These are phyloP conservation scores for Pseudogymnoascus sp. DNA, from an alignment of 2,329 filamentous ascomycete genomes.

Conservation along the genomic window DNA sequence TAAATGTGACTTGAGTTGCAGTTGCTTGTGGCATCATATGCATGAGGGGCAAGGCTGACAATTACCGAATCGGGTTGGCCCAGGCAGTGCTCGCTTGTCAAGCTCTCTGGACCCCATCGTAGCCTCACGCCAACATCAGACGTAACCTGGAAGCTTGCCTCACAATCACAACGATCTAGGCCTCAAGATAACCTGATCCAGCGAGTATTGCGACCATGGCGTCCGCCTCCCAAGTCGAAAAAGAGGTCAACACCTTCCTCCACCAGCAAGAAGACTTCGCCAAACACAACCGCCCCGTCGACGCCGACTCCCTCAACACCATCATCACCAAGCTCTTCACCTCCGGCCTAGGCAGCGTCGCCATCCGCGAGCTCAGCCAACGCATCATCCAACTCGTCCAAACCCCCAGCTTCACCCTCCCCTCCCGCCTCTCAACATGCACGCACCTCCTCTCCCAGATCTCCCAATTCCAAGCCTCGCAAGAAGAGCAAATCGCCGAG, in stretches of 20 bases:
- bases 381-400: conserved; percentile 58
- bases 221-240: conserved; percentile 34
- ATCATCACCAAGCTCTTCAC: conserved; percentile 28
- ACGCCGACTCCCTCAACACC: conserved; percentile 23
- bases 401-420: conserved; percentile 46
- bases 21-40: background rate
- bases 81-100: background rate
- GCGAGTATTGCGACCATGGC: conserved; percentile 20
- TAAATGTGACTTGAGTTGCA: background rate
- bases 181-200: background rate
- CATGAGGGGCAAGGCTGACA: background rate
- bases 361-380: conserved; percentile 24
- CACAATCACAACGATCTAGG: background rate
- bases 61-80: background rate
- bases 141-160: background rate
- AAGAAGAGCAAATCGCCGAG: conserved; percentile 73
- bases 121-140: background rate
- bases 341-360: conserved; percentile 25
- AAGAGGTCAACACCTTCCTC: conserved; percentile 31
- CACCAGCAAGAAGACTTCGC: conserved; percentile 40
- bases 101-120: background rate
- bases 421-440: conserved; percentile 68
- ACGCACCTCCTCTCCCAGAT: conserved; percentile 55
- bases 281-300: conserved; percentile 16
- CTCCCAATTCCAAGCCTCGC: conserved; percentile 54